phyloP scores from a whole-genome alignment of 352 stramenopile species.

The Phytophthora multivora region DNA sequence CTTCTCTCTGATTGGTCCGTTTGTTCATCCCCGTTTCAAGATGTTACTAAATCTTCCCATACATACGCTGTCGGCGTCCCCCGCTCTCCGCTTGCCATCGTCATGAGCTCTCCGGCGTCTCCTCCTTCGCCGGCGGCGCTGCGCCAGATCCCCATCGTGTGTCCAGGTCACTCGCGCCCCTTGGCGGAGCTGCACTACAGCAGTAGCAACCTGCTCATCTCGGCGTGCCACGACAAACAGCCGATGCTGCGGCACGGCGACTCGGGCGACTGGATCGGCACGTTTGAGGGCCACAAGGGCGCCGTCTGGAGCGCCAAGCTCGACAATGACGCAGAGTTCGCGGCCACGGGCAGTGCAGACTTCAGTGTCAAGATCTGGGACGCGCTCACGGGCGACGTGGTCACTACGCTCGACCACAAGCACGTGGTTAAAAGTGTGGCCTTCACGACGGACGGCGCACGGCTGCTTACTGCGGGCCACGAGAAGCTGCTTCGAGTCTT shows the following conservation, averaged over 20 bases:
- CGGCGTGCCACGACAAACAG: slow-evolving; percentile 87
- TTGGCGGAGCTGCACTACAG: slow-evolving; percentile 83
- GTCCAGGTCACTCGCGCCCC: slow-evolving; percentile 82
- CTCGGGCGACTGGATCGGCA: slow-evolving; percentile 96
- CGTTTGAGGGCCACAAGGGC: slow-evolving; percentile 97
- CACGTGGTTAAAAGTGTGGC: slow-evolving; percentile 97
- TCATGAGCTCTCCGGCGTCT: slow-evolving; percentile 26
- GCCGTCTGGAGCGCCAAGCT: slow-evolving; percentile 92
- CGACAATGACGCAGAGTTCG: slow-evolving; percentile 81
- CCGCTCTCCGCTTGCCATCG: not conserved
- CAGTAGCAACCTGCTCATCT: slow-evolving; percentile 71
- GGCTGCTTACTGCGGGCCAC: slow-evolving; percentile 93
- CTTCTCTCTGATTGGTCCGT: too few species aligned
- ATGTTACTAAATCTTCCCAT: slow-evolving; percentile 20
- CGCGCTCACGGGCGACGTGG: slow-evolving; percentile 93
- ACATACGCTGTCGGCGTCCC: slow-evolving; percentile 21
- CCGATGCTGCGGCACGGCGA: slow-evolving; percentile 86
- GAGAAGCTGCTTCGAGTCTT: slow-evolving; percentile 95
- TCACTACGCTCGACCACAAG: slow-evolving; percentile 95
- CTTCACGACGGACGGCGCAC: slow-evolving; percentile 88
- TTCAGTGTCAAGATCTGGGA: slow-evolving; percentile 98
- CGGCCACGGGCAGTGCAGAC: slow-evolving; percentile 93
- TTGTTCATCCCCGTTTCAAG: not conserved
- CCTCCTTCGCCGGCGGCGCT: slow-evolving; percentile 56
- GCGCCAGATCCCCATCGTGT: slow-evolving; percentile 89